A percentile compares a stretch with the other conserved stretches of the same genome.
phyloP scores from a whole-genome alignment of 2,329 filamentous ascomycete genomes.

The Esteya vermicola region DNA sequence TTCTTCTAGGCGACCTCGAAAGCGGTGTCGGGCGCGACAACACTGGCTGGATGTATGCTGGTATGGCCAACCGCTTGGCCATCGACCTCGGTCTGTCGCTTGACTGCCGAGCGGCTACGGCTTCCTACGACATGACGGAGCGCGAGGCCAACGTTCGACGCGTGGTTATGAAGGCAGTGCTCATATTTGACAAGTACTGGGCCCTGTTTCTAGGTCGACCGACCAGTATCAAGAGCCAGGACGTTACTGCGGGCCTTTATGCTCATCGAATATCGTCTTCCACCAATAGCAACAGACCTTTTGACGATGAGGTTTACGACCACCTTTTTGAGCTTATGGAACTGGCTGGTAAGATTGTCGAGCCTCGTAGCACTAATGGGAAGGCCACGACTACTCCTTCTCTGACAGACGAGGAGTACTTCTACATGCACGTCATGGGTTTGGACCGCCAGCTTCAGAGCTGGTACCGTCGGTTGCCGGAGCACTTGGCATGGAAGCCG shows the following conservation, averaged over 20 bases:
- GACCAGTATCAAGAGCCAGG: constrained; percentile 35
- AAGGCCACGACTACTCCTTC: constrained; percentile 8
- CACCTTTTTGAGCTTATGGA: constrained; percentile 41
- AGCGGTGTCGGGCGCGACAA: constrained; percentile 38
- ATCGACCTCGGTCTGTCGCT: constrained; percentile 35
- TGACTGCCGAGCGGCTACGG: constrained; percentile 25
- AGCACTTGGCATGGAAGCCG: constrained; percentile 31
- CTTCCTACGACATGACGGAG: too few species aligned
- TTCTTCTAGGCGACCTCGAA: constrained; percentile 37
- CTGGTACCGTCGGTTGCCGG: constrained; percentile 37
- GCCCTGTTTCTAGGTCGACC: constrained; percentile 39
- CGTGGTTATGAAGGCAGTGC: constrained; percentile 35
- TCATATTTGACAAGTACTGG: constrained; percentile 41
- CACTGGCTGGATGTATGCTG: constrained; percentile 38
- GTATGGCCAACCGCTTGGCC: constrained; percentile 29
- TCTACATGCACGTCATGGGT: constrained; percentile 33
- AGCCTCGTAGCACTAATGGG: too few species aligned
- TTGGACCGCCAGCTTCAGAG: constrained; percentile 38
- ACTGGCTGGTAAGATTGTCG: constrained; percentile 35
- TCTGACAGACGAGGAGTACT: constrained; percentile 25
- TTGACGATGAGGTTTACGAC: constrained; percentile 30
- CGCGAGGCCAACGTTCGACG: constrained; percentile 32
- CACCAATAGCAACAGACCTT: too few species aligned
- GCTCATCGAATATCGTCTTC: constrained; percentile 27
- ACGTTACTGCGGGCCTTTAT: constrained; percentile 34